These are phyloP conservation scores for Exophiala alcalophila DNA, from an alignment of 2,329 filamentous ascomycete genomes.

Conservation along the genomic window DNA sequence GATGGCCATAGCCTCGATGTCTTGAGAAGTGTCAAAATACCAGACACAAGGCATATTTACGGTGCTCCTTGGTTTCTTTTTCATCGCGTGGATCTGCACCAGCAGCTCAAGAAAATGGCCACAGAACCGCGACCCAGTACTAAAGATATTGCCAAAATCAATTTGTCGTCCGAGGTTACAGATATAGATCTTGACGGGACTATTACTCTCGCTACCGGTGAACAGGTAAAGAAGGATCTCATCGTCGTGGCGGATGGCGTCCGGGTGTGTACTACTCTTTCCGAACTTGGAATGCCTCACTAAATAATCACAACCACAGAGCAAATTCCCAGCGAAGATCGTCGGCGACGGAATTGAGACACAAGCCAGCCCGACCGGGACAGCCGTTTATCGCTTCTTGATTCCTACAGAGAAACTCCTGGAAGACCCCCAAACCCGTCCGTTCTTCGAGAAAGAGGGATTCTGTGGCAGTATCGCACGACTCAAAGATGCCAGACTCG, in stretches of 20 bases:
- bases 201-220: slow-evolving; percentile 32
- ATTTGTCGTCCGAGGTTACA: slow-evolving; percentile 30
- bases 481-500: slow-evolving; percentile 24
- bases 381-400: slow-evolving; percentile 37
- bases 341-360: slow-evolving; percentile 10
- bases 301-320: too few species aligned
- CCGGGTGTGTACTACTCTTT: slow-evolving; percentile 31
- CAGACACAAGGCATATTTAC: slow-evolving; percentile 4
- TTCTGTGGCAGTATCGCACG: slow-evolving; percentile 12
- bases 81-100: slow-evolving; percentile 43
- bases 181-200: slow-evolving; percentile 25
- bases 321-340: too few species aligned
- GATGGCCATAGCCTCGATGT: slow-evolving; percentile 5
- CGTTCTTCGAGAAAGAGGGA: slow-evolving; percentile 29
- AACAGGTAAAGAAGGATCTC: slow-evolving; percentile 35
- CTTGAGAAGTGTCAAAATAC: background rate
- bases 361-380: slow-evolving; percentile 31
- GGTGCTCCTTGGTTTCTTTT: slow-evolving; percentile 29
- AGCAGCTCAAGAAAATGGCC: slow-evolving; percentile 35
- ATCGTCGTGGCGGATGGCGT: slow-evolving; percentile 43
- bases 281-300: too few species aligned
- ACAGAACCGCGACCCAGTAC: slow-evolving; percentile 19
- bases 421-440: slow-evolving; percentile 32
- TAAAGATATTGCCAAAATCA: slow-evolving; percentile 20
- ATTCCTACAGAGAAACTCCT: slow-evolving; percentile 35